A percentile compares a stretch with the other conserved stretches of the same genome.
These are phyloP conservation scores for Priceomyces carsonii DNA, from an alignment of 805 yeast species.

Conservation along the genomic window DNA sequence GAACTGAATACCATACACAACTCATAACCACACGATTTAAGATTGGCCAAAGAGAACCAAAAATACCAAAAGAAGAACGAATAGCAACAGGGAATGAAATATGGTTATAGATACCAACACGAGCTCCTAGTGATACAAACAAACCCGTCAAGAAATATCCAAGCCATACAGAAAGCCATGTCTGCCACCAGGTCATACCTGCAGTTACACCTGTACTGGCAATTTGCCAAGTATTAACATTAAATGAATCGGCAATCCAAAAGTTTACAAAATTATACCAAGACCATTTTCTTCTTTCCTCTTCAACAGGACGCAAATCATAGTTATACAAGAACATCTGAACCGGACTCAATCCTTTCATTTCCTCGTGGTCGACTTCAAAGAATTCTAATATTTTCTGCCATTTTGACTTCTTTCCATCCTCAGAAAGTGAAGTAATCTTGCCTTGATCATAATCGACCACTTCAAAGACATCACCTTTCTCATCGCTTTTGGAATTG, in stretches of 20 bases:
- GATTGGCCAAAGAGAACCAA: constrained; percentile 32
- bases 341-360: constrained; percentile 1
- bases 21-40: constrained; percentile 36
- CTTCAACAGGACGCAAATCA: constrained; percentile 6
- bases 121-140: background rate
- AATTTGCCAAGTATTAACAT: constrained; percentile 5
- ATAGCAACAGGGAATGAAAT: constrained; percentile 39
- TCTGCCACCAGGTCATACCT: constrained; percentile 8
- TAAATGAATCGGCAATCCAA: constrained; percentile 6
- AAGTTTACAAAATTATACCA: constrained; percentile 6
- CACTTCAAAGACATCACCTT: too few species aligned
- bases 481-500: too few species aligned
- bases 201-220: constrained; percentile 5
- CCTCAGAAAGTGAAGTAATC: too few species aligned
- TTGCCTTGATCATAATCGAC: too few species aligned
- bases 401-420: too few species aligned
- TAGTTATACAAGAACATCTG: constrained; percentile 5
- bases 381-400: too few species aligned
- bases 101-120: constrained; percentile 31
- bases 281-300: constrained; percentile 3
- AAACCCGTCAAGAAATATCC: constrained; percentile 5
- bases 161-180: constrained; percentile 6
- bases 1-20: constrained; percentile 40
- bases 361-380: constrained; percentile 5
- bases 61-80: constrained; percentile 36